Evolutionary conservation across 129 eudicot species (phyloP).

Genomic region (Gnaphalium uliginosum): DNA sequence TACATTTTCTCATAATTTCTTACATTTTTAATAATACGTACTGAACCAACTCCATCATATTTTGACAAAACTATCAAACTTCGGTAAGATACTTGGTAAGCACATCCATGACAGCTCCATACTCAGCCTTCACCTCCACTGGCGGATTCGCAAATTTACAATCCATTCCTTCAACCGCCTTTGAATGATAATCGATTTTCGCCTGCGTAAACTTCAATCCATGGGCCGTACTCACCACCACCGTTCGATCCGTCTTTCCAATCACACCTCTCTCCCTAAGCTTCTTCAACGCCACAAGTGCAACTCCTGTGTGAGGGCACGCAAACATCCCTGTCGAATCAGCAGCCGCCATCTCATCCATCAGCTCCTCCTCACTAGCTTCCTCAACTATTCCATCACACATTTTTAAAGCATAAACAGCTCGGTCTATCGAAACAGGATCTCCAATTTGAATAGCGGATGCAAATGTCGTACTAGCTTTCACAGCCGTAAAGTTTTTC

Average conservation of each 20-base stretch:
- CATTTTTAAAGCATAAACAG: conserved; percentile 23
- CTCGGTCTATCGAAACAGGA: conserved; percentile 34
- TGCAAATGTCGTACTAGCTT: conserved; percentile 25
- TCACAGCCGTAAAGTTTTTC: conserved; percentile 15
- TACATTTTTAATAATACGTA: no score
- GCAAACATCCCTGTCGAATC: conserved; percentile 35
- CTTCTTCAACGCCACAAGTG: conserved; percentile 25
- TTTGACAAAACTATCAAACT: no score
- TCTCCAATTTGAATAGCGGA: conserved; percentile 37
- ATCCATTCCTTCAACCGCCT: conserved; percentile 18
- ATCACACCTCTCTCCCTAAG: conserved; percentile 30
- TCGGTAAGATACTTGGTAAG: neutral
- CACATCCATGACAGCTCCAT: conserved; percentile 30
- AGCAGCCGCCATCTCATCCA: conserved; percentile 32
- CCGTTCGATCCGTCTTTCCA: conserved; percentile 21
- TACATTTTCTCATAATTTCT: no score
- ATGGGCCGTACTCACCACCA: conserved; percentile 35
- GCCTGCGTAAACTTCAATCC: conserved; percentile 34
- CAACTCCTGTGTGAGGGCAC: conserved; percentile 34
- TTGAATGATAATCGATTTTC: conserved; percentile 32
- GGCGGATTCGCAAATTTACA: conserved; percentile 29
- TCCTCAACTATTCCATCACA: conserved; percentile 31
- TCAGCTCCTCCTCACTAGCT: conserved; percentile 31
- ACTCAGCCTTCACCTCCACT: conserved; percentile 28
- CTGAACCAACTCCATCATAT: no score